A percentile compares a stretch with the other conserved stretches of the same genome.
Conservation (phyloP, 352 stramenopile genomes). For the Pythium aristosporum region DNA sequence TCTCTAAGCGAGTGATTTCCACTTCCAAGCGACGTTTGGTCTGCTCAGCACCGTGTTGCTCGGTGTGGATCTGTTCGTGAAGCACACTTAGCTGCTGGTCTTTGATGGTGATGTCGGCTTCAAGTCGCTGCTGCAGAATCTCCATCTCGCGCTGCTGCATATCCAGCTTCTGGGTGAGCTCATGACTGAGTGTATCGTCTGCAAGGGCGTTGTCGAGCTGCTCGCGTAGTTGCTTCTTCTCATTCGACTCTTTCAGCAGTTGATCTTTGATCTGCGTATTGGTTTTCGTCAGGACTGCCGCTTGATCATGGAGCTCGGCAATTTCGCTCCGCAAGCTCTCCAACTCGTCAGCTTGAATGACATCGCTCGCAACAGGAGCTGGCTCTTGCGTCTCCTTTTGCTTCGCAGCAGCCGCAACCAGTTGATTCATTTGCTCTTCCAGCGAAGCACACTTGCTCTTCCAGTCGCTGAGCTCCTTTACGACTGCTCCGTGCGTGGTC, state of each 20-base stretch:
- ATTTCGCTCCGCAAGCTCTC: slow-evolving; percentile 16
- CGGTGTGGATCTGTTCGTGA: slow-evolving; percentile 24
- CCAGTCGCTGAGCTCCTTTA: neutral
- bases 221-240: slow-evolving; percentile 29
- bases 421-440: slow-evolving; percentile 2
- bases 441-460: slow-evolving; percentile 2
- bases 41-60: slow-evolving; percentile 26
- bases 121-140: neutral
- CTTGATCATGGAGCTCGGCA: slow-evolving; percentile 24
- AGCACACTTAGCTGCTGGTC: slow-evolving; percentile 5
- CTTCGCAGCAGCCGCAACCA: neutral
- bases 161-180: slow-evolving; percentile 15
- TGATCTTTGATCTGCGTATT: slow-evolving; percentile 33
- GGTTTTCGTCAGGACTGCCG: slow-evolving; percentile 23
- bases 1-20: slow-evolving; percentile 25
- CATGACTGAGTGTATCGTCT: neutral
- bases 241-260: slow-evolving; percentile 27
- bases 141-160: slow-evolving; percentile 9
- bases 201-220: slow-evolving; percentile 17
- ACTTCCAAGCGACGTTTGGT: slow-evolving; percentile 21
- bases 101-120: slow-evolving; percentile 3
- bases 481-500: neutral
- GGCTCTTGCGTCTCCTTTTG: neutral
- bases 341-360: slow-evolving; percentile 1
- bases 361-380: neutral